Evolutionary conservation across 1,284 basidiomycete genomes (phyloP).

Genomic region (Omphalotus olearius): DNA sequence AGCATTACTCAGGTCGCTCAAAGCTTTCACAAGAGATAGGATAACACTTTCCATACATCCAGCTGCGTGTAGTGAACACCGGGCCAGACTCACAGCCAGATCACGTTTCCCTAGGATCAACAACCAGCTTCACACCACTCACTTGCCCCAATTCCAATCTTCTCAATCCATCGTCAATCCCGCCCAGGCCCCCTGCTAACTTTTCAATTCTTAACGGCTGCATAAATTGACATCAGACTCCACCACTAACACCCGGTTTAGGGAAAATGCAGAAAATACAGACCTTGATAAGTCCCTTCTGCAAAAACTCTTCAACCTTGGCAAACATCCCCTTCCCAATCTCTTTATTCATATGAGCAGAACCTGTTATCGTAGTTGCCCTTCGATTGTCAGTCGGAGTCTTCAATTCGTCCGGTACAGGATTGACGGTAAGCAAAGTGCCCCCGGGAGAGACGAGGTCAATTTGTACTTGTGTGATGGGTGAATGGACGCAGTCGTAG

Average conservation of each 20-base stretch:
- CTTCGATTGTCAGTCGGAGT: neutral
- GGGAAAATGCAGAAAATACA: neutral
- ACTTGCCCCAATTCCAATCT: neutral
- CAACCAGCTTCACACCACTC: constrained; percentile 4
- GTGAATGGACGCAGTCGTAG: neutral
- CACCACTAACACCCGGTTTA: neutral
- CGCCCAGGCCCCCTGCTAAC: neutral
- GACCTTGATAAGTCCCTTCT: constrained; percentile 10
- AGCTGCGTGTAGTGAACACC: no score
- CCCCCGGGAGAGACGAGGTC: constrained; percentile 2
- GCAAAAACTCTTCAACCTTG: neutral
- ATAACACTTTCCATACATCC: no score
- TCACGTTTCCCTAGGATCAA: neutral
- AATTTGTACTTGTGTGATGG: neutral
- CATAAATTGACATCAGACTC: neutral
- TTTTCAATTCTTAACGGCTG: constrained; percentile 4
- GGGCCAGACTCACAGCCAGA: no score
- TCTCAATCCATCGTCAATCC: constrained; percentile 4
- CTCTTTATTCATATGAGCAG: neutral
- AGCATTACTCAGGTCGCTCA: no score
- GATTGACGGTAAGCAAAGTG: neutral
- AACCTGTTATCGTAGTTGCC: neutral
- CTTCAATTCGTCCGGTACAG: neutral
- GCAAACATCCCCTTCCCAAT: constrained; percentile 5
- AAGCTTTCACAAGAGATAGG: no score